Base-by-base conservation (phyloP, 1,284 basidiomycete species). In the Ceratobasidium sp. region DNA sequence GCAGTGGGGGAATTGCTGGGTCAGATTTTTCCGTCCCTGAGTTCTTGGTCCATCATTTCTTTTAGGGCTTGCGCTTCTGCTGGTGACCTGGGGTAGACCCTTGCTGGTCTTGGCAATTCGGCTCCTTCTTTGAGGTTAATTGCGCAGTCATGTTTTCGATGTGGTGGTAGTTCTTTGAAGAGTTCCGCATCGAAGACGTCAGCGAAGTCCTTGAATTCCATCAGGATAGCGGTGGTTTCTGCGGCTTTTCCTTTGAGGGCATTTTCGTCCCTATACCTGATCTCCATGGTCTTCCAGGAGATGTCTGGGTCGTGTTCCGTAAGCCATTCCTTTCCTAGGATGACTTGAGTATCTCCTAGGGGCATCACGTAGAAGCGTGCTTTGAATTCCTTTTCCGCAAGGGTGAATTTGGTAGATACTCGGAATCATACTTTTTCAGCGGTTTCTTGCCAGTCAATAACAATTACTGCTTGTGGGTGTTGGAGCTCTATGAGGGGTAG, bases 271-370 rank as follows among this genome's bases (percentile, higher is more conserved):
- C n/a, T n/a, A n/a, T n/a, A n/a, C n/a, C n/a, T n/a, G n/a, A n/a
- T n/a, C n/a, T n/a, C n/a, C n/a, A 74, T 30, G 36, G 36, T 30
- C 8, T 42, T 25, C 74, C 73, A 75, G 30, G 73, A 36, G 23
- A 76, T 69, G 16, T 44, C 30, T 18, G 75, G 74, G 33, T 74
- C 59, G 60, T 54, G 51, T 53, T 61, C n/a, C 36, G 53, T 58
- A 8, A 75, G 56, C 74, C 74, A 75, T 9, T 66, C 49, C 30
- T 72, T 36, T 25, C 75, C 73, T 30, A 75, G 74, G 30, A 75
- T 66, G 3, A 72, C 18, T 42, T 67, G 23, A n/a, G 46, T 30
- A 14, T 40, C 23, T 4, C 70, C 59, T 28, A 72, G 38, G 53
- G 58, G 14, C 28, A 42, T 58, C 8, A 38, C 56, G 18, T 38